Conservation (phyloP, 2,329 filamentous ascomycete species). For the Cladosporium oxysporum region DNA sequence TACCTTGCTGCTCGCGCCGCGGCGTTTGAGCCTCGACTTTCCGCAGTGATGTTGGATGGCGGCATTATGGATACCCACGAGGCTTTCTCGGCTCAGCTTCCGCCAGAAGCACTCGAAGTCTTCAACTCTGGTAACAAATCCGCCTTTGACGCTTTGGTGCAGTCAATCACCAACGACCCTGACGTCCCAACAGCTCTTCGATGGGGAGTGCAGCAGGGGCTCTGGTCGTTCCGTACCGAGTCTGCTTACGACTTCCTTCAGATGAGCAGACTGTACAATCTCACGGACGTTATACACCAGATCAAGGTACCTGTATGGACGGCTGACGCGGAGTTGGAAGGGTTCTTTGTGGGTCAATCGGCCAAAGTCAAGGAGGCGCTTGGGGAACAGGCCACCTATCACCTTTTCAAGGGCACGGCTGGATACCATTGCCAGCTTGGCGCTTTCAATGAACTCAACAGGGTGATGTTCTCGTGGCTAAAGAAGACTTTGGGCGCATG, state of each 20-base stretch:
- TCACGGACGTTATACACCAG: conserved; percentile 19
- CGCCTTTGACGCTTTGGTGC: neutral
- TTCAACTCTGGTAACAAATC: conserved; percentile 4
- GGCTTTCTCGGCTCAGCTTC: neutral
- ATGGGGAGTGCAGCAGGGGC: conserved; percentile 23
- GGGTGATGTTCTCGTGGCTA: neutral
- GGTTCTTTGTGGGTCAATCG: neutral
- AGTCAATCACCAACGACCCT: neutral
- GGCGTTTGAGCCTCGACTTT: conserved; percentile 35
- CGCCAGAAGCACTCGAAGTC: neutral
- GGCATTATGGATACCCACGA: conserved; percentile 23
- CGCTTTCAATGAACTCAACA: neutral
- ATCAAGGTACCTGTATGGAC: conserved; percentile 35
- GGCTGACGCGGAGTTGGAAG: conserved; percentile 23
- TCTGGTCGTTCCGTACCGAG: conserved; percentile 23
- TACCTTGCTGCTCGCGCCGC: conserved; percentile 34
- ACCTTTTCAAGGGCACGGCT: neutral
- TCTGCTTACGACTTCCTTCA: conserved; percentile 20
- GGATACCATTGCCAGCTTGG: neutral
- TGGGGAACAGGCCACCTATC: neutral
- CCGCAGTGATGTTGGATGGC: conserved; percentile 29
- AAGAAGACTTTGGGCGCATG: neutral
- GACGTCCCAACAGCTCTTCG: neutral
- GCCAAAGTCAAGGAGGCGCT: neutral
- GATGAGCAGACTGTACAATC: conserved; percentile 12